phyloP scores from a whole-genome alignment of 2,329 filamentous ascomycete species.

The Colletotrichum gigasporum region DNA sequence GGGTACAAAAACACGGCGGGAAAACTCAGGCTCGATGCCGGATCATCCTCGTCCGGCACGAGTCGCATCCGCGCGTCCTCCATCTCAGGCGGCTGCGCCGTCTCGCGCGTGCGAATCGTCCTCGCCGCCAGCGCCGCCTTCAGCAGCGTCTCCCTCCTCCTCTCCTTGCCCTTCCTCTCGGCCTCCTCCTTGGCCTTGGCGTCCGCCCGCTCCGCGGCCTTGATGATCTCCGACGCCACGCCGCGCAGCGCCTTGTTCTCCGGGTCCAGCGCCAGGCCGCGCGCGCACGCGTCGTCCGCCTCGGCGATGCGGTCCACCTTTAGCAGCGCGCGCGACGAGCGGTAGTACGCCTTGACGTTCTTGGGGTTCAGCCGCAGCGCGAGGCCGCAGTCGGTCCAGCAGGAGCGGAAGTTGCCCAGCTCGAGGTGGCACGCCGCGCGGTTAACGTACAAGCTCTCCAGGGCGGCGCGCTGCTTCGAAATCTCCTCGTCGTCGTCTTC shows the following conservation, averaged over 20 bases:
- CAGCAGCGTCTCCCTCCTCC: conserved; percentile 68
- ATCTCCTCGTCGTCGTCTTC: conserved; percentile 67
- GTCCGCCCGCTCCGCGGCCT: conserved; percentile 64
- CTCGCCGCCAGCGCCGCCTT: conserved; percentile 73
- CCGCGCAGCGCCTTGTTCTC: conserved; percentile 72
- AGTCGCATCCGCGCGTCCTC: conserved; percentile 82
- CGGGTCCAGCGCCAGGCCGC: conserved; percentile 78
- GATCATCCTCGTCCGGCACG: conserved; percentile 76
- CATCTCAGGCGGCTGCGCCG: conserved; percentile 81
- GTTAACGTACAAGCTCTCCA: conserved; percentile 85
- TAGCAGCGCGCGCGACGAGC: conserved; percentile 80
- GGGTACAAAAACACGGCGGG: conserved; percentile 90
- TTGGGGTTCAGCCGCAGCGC: conserved; percentile 80
- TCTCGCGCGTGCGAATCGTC: conserved; percentile 74
- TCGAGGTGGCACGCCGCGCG: conserved; percentile 90
- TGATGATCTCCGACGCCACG: conserved; percentile 71
- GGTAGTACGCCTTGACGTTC: conserved; percentile 93
- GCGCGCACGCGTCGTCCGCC: conserved; percentile 80
- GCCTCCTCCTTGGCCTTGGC: conserved; percentile 64
- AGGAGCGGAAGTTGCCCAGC: conserved; percentile 87
- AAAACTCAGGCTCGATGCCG: conserved; percentile 76
- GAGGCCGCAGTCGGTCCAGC: conserved; percentile 84
- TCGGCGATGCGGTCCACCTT: conserved; percentile 81
- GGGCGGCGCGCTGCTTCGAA: conserved; percentile 67
- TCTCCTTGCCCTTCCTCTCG: conserved; percentile 63